Evolutionary conservation across 2,329 filamentous ascomycete species (phyloP), one percentile per base, ranked within the genome.

Genomic region (Pseudocercospora pini-densiflorae): DNA sequence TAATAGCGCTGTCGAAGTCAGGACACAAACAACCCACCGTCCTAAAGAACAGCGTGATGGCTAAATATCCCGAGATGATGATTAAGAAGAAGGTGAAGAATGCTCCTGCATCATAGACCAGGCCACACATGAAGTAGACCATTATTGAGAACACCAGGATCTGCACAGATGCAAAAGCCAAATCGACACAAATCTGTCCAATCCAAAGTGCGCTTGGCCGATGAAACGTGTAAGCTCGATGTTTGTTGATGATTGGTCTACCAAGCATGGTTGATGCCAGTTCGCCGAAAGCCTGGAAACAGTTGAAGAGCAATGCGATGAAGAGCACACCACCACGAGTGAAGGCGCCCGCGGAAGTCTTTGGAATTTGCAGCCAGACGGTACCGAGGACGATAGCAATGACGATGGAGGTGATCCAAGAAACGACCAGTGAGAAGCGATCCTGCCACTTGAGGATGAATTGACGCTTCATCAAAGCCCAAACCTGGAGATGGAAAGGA

Each of bases 371-470:
- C 65, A 93, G 84, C 83, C 90, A 97, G 3, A 95, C 88, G 0
- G 92, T 93, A 71, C 92, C 93, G 54, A 92, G 83, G 24, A 96
- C 87, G 66, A 96, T 89, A 14, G 90, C 92, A 71, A 94, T 89
- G 71, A 92, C 82, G 71, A 94, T 89, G 7, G 85, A 86, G 0
- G 87, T 89, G 47, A 85, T 78, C 91, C 91, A 95, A 1, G 89
- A 89, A 31, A 95, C 87, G 14, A 84, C 81, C 5, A 96, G 83
- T n/a, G 89, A 88, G 74, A 94, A 90, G 65, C 90, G 90, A 77
- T 97, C 92, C 78, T 96, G 92, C 82, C 92, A 90, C 81, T 95
- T 95, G 73, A 96, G 89, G 60, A 90, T 83, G 77, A 93, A 95
- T 77, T 96, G 92, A 5, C 93, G 88, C 77, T 92, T 90, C 86